Conservation (phyloP, 768 basidiomycete species). For the Serendipita vermifera region DNA sequence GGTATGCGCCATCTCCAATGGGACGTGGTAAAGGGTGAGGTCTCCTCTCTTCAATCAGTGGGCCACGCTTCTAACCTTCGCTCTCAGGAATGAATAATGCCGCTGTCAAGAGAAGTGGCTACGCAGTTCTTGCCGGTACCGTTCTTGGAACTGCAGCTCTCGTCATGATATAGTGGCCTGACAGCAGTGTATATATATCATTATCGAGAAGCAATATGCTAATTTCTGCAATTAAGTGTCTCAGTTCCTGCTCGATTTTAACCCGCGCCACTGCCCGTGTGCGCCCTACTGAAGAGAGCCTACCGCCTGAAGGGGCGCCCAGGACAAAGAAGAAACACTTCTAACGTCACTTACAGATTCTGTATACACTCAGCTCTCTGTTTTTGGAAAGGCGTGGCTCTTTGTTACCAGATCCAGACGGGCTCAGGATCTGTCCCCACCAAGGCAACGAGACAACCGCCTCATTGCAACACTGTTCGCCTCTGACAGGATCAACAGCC, state of each 20-base stretch:
- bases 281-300: background rate
- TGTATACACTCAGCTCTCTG: no score
- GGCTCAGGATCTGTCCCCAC: no score
- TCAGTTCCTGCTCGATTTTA: background rate
- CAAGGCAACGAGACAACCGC: no score
- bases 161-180: conserved; percentile 35
- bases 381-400: no score
- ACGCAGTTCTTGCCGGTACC: conserved; percentile 69
- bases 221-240: background rate
- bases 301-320: no score
- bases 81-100: conserved; percentile 62
- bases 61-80: conserved; percentile 8
- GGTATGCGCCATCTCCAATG: conserved; percentile 82
- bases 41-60: background rate
- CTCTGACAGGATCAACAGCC: no score
- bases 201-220: background rate
- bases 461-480: no score
- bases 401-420: no score
- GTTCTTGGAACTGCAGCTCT: conserved; percentile 62
- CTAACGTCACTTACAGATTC: no score
- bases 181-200: conserved; percentile 3
- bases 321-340: no score
- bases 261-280: background rate
- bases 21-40: conserved; percentile 83
- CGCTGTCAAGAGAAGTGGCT: conserved; percentile 67